Percentiles rank a stretch among this genome's conserved stretches.
These are phyloP conservation scores for Lichtheimia corymbifera DNA, from an alignment of 371 early-diverging fungal genomes.

Conservation along the genomic window DNA sequence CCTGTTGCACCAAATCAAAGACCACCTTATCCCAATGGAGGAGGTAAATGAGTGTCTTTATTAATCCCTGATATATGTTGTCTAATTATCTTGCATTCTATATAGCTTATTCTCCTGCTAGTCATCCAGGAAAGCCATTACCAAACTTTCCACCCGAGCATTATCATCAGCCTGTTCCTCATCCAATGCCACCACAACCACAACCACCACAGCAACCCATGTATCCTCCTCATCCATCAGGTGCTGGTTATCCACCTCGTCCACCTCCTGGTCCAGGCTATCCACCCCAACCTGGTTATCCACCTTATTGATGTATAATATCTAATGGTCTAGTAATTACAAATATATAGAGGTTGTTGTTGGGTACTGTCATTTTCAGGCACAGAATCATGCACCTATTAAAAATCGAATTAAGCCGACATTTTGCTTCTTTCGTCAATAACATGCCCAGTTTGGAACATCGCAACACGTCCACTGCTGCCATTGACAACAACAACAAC, in stretches of 20 bases:
- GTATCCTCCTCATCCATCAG: slow-evolving; percentile 15
- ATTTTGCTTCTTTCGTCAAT: no score
- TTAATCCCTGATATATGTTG: not conserved
- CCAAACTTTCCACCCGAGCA: slow-evolving; percentile 14
- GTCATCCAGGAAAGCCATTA: slow-evolving; percentile 12
- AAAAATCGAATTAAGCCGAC: no score
- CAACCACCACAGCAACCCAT: slow-evolving; percentile 13
- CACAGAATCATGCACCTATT: no score
- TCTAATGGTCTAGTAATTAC: no score
- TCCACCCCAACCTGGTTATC: slow-evolving; percentile 19
- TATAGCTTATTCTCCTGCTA: slow-evolving; percentile 15
- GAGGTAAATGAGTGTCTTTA: slow-evolving; percentile 1
- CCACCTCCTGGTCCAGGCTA: slow-evolving; percentile 10
- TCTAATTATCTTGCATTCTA: not conserved
- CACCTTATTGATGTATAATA: slow-evolving; percentile 12
- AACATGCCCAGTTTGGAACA: no score
- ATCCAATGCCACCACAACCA: slow-evolving; percentile 8
- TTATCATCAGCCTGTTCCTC: slow-evolving; percentile 1
- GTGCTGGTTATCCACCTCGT: slow-evolving; percentile 21
- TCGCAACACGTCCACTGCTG: no score
- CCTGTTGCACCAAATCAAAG: slow-evolving; percentile 8
- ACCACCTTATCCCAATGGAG: slow-evolving; percentile 11
- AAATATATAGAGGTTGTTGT: no score
- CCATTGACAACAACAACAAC: no score
- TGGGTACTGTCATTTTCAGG: no score